Base-by-base conservation (phyloP, 768 basidiomycete species). In the Lactarius hengduanensis region DNA sequence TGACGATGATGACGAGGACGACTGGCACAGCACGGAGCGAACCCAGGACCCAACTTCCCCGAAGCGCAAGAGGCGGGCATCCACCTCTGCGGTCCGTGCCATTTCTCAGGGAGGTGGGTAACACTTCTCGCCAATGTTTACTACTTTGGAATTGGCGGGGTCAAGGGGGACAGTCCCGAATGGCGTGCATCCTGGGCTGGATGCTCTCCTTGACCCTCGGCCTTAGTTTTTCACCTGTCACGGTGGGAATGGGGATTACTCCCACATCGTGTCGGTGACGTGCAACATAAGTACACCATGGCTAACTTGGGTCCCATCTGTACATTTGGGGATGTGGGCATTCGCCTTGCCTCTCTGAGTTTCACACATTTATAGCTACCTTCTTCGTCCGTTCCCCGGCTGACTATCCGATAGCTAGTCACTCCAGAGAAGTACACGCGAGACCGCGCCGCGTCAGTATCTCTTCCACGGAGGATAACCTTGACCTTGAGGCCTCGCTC, bases 1-100 rank as follows among this genome's bases (percentile, higher is more conserved):
- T 0, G 80, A 81, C 0, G 85, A 83, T 0, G 85, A 83, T 15
- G 77, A 79, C 0, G 85, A 83, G 15, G 77, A 78, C 16, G 76
- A 80, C 41, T 74, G 73, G 55, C 68, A 69, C 7, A 62, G 70
- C 32, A 62, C 69, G 18, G 77, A 18, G 15, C 59, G 59, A 69
- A 71, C 57, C 77, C 74, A 60, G 75, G 76, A 56, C 77, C 83
- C 55, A 74, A 78, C 62, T 76, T 79, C 63, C 69, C 77, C 30
- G 16, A 71, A 59, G 34, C 70, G 64, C 61, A 61, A 63, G 2
- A 75, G 77, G 57, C 73, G 75, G 0, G 66, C 72, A 5, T 74
- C 78, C 7, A 74, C 73, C 20, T 69, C 68, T 40, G 65, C 13
- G 0, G 70, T 43, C 18, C 67, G 67, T 57, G 63, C 55, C 34